Evolutionary conservation across 208 protist genomes (phyloP), one percentile per base, ranked within the genome.

Genomic region (Tritrichomonas musculus): DNA sequence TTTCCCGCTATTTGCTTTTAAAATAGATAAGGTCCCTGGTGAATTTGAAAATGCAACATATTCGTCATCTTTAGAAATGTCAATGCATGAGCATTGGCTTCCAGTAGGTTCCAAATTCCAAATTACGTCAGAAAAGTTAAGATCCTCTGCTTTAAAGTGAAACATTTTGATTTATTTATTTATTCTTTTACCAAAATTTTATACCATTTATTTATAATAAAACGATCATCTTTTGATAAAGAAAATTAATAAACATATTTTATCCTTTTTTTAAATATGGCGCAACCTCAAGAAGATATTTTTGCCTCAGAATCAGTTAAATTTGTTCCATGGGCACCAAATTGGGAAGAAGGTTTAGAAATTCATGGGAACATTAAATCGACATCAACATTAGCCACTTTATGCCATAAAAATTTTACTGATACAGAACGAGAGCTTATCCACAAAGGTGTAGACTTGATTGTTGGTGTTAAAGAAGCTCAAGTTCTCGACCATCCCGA

Each of bases 271-370:
- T n/a, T n/a, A n/a, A n/a, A n/a, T n/a, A 60, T 60, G 53, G 17
- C 53, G 53, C 53, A 60, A 60, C 5, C 53, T 22, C 53, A 82
- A 50, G 77, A 88, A 57, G 77, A 88, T n/a, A 33, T 14, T 17
- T 39, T 88, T 53, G 33, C 77, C 5, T 53, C 41, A 5, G 3
- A 53, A 36, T 20, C 41, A 8, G 47, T 88, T 0, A 88, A 57
- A 20, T 53, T 27, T 88, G 77, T 88, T 39, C 77, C 47, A 53
- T 88, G 77, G 77, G 47, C 77, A 39, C 77, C 77, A 88, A 49
- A 47, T 22, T 88, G 77, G 77, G 77, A 88, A 50, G 47, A 88
- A 27, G 41, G 73, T 30, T 20, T 82, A 5, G 47, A 53, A n/a
- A 33, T n/a, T 47, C 44, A 88, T 50, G 39, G 47, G 5, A 57